phyloP scores from a whole-genome alignment of 2,329 filamentous ascomycete species.

The Penicillium sp. region DNA sequence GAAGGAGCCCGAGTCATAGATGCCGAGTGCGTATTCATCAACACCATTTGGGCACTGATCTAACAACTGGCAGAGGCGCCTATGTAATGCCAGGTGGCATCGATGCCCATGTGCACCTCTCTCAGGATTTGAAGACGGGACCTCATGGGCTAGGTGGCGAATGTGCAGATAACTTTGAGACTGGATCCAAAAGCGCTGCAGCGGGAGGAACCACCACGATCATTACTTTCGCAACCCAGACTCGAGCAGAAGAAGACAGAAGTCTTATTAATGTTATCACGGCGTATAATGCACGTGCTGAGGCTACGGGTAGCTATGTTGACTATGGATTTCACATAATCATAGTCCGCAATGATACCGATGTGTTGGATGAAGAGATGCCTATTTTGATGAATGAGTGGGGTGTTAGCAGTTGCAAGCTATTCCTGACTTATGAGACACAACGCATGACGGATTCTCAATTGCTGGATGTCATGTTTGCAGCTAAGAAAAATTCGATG shows the following conservation, averaged over 20 bases:
- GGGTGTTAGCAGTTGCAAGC: constrained; percentile 48
- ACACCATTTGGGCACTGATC: background rate
- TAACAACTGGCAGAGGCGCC: constrained; percentile 9
- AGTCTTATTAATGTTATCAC: constrained; percentile 49
- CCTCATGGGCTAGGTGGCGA: constrained; percentile 14
- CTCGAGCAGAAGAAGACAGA: constrained; percentile 39
- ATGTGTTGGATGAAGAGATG: constrained; percentile 41
- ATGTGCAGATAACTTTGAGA: constrained; percentile 49
- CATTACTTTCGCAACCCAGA: constrained; percentile 58
- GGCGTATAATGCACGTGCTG: constrained; percentile 49
- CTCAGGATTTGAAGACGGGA: constrained; percentile 34
- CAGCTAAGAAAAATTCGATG: constrained; percentile 5
- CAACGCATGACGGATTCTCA: constrained; percentile 43
- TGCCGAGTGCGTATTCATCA: constrained; percentile 1
- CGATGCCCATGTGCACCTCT: constrained; percentile 52
- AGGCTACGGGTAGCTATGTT: constrained; percentile 46
- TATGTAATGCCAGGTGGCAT: constrained; percentile 44
- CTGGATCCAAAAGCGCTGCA: constrained; percentile 32
- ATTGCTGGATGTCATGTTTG: constrained; percentile 44
- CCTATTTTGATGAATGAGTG: constrained; percentile 33
- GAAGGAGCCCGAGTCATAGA: constrained; percentile 8
- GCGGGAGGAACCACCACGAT: constrained; percentile 53
- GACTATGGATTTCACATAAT: constrained; percentile 57
- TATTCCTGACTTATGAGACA: constrained; percentile 51
- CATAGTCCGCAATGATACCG: constrained; percentile 31